phyloP scores from a whole-genome alignment of 257 asterid genomes.

The Fraxinus excelsior region DNA sequence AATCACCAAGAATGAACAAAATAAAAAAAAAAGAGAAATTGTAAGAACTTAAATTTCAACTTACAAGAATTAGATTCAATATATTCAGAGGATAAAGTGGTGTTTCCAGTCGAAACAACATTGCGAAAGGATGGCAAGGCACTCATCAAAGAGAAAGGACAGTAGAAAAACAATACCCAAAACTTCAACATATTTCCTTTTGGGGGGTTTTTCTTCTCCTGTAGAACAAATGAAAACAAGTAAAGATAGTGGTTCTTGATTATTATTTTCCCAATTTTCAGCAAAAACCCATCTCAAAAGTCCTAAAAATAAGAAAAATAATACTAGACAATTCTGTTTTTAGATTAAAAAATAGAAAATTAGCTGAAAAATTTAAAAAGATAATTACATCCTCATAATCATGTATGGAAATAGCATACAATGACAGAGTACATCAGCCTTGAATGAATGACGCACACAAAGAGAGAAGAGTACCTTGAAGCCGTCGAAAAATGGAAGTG shows the following conservation, averaged over 20 bases:
- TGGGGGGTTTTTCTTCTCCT: neutral
- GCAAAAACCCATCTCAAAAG: no score
- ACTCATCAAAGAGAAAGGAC: neutral
- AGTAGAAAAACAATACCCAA: neutral
- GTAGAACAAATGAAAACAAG: neutral
- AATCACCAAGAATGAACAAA: neutral
- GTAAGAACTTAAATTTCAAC: constrained; percentile 1
- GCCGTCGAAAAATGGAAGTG: neutral
- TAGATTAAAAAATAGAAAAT: no score
- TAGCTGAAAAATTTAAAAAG: no score
- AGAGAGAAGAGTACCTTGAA: neutral
- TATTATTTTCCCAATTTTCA: no score
- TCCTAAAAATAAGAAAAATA: no score
- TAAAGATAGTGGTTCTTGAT: neutral
- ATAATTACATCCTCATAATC: no score
- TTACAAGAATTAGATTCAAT: constrained; percentile 30
- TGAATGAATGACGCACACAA: no score
- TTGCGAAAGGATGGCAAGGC: constrained; percentile 4
- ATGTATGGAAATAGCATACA: neutral
- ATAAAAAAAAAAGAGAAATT: no score
- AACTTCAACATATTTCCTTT: neutral
- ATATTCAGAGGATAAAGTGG: constrained; percentile 21
- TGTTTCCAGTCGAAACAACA: constrained; percentile 20
- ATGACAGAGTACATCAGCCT: neutral
- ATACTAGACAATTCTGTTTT: no score